A percentile compares a stretch with the other conserved stretches of the same genome.
These are phyloP conservation scores for Galerina sulciceps DNA, from an alignment of 768 basidiomycete species.

Conservation along the genomic window DNA sequence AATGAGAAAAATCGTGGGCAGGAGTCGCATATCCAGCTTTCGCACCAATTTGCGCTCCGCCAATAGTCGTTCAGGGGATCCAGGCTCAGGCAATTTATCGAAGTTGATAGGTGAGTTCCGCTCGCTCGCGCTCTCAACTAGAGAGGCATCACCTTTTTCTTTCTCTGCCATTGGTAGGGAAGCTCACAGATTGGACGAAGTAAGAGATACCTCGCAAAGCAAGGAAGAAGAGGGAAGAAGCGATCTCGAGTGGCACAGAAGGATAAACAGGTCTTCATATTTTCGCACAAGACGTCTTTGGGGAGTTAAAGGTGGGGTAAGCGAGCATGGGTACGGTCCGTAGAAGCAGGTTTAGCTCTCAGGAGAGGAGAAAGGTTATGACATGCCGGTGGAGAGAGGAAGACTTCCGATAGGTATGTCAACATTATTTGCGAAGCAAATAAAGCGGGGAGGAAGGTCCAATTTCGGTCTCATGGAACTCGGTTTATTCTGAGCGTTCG, in stretches of 20 bases:
- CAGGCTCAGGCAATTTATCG: slow-evolving; percentile 19
- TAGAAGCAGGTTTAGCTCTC: neutral
- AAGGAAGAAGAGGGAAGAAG: neutral
- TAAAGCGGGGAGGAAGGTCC: neutral
- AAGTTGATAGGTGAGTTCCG: neutral
- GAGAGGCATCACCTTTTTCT: slow-evolving; percentile 10
- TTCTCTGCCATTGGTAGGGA: slow-evolving; percentile 19
- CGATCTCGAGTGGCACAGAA: neutral
- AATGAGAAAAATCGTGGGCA: slow-evolving; percentile 62
- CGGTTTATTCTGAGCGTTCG: slow-evolving; percentile 2
- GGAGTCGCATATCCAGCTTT: slow-evolving; percentile 57
- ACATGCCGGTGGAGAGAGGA: neutral
- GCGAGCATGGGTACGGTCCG: neutral
- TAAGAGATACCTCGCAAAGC: neutral
- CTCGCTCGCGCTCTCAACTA: neutral
- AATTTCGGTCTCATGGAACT: neutral
- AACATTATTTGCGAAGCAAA: neutral
- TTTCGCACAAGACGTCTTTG: slow-evolving; percentile 7
- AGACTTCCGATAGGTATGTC: neutral
- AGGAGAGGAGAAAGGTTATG: neutral
- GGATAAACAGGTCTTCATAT: neutral
- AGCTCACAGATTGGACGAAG: neutral
- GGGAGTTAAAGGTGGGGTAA: slow-evolving; percentile 8
- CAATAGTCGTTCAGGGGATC: slow-evolving; percentile 33
- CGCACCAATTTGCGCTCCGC: slow-evolving; percentile 52